A percentile compares a stretch with the other conserved stretches of the same genome.
Conservation (phyloP, 2,329 filamentous ascomycete species). For the Fusarium concolor region DNA sequence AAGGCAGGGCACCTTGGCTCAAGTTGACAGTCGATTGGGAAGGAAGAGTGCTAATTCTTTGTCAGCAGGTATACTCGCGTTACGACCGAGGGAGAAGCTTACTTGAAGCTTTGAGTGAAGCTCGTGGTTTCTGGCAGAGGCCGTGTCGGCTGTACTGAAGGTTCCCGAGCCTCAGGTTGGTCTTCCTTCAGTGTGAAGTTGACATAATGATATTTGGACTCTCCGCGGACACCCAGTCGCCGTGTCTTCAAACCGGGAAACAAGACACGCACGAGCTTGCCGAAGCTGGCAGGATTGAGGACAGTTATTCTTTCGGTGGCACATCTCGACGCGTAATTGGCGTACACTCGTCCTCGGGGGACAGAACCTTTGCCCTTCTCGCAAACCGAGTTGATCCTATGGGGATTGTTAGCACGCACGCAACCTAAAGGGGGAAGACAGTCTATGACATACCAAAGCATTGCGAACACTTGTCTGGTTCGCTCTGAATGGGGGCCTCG, state of each 20-base stretch:
- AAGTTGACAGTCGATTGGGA: slow-evolving; percentile 48
- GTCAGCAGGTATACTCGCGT: slow-evolving; percentile 36
- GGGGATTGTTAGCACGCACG: slow-evolving; percentile 22
- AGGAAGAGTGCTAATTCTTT: slow-evolving; percentile 50
- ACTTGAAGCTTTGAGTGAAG: slow-evolving; percentile 65
- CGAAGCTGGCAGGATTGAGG: slow-evolving; percentile 95
- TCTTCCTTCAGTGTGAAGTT: slow-evolving; percentile 73
- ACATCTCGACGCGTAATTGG: slow-evolving; percentile 92
- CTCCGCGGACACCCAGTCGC: slow-evolving; percentile 89
- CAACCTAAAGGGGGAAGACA: slow-evolving; percentile 18
- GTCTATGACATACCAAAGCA: slow-evolving; percentile 76
- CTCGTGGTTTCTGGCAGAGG: slow-evolving; percentile 61
- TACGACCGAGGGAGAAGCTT: slow-evolving; percentile 41
- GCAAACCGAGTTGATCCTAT: slow-evolving; percentile 79
- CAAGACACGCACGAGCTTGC: slow-evolving; percentile 94
- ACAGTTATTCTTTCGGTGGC: slow-evolving; percentile 94
- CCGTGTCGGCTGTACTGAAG: slow-evolving; percentile 59
- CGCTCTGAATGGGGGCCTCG: slow-evolving; percentile 84
- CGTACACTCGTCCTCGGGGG: slow-evolving; percentile 91
- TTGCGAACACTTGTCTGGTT: slow-evolving; percentile 86
- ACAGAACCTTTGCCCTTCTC: slow-evolving; percentile 84
- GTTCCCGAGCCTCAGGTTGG: slow-evolving; percentile 60
- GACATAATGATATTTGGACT: slow-evolving; percentile 98
- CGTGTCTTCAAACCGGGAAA: slow-evolving; percentile 96
- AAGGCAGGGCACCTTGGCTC: slow-evolving; percentile 44